These are phyloP conservation scores for Kodamaea neixiangensis DNA, from an alignment of 805 yeast species.

Conservation along the genomic window DNA sequence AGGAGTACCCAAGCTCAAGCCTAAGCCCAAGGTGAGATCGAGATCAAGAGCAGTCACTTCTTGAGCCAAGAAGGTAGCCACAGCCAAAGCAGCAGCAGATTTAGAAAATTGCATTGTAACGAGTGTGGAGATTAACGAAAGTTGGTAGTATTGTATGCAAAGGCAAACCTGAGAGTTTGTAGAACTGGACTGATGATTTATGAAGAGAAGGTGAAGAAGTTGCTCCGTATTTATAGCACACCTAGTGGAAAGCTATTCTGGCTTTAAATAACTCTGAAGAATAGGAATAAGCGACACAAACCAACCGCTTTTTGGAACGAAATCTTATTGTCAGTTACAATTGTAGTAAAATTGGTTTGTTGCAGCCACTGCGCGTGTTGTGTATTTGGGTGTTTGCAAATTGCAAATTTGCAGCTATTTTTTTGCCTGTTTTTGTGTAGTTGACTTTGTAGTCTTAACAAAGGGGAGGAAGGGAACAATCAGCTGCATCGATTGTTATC, in stretches of 20 bases:
- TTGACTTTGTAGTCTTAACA: neutral
- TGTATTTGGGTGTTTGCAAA: no score
- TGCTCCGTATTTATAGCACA: neutral
- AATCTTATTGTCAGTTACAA: neutral
- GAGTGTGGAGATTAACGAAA: slow-evolving; percentile 5
- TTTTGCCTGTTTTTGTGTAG: neutral
- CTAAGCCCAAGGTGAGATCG: slow-evolving; percentile 13
- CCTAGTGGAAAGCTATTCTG: neutral
- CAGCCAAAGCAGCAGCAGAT: slow-evolving; percentile 16
- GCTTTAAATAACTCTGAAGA: neutral
- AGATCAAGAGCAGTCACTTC: slow-evolving; percentile 13
- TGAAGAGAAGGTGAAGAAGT: neutral
- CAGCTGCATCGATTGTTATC: neutral
- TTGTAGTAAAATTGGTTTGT: neutral
- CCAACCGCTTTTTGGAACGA: neutral
- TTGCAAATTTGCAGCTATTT: neutral
- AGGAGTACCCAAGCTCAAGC: slow-evolving; percentile 10
- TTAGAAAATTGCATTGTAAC: slow-evolving; percentile 15
- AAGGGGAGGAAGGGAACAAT: neutral
- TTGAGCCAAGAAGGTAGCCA: slow-evolving; percentile 12
- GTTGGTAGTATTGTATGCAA: neutral
- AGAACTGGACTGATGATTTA: neutral
- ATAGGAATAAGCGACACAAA: neutral
- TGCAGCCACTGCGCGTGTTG: neutral
- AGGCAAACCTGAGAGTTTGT: neutral